phyloP scores from a whole-genome alignment of 192 early-diverging fungal species.

The Jimgerdemannia flammicorona region DNA sequence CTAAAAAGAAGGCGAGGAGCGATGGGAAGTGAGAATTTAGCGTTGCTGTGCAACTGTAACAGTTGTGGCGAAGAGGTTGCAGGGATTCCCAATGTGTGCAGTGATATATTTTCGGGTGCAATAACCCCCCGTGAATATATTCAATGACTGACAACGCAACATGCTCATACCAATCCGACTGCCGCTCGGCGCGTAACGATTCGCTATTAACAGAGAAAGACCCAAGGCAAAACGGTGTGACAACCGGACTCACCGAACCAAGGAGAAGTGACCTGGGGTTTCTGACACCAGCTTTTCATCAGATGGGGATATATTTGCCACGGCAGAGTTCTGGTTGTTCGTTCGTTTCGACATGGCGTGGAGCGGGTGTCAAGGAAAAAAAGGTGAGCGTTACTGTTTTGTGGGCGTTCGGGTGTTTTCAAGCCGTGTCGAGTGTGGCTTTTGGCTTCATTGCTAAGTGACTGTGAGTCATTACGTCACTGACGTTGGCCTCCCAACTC shows the following conservation, averaged over 20 bases:
- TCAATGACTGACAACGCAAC: slow-evolving; percentile 8
- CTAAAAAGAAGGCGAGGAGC: slow-evolving; percentile 11
- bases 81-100: neutral
- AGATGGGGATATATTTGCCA: neutral
- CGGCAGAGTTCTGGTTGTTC: no score
- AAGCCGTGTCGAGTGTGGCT: no score
- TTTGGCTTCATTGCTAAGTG: no score
- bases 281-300: neutral
- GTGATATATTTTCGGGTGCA: no score
- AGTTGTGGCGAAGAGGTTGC: neutral
- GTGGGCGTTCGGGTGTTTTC: no score
- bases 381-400: no score
- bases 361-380: no score
- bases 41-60: neutral
- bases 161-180: neutral
- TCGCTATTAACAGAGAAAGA: neutral
- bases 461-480: no score
- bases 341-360: no score
- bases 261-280: neutral
- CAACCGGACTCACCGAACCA: slow-evolving; percentile 8
- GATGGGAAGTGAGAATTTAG: neutral
- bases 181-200: slow-evolving; percentile 7
- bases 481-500: no score
- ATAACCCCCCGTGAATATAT: slow-evolving; percentile 3
- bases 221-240: neutral